Percentiles rank a stretch among this genome's conserved stretches.
phyloP scores from a whole-genome alignment of 2,329 filamentous ascomycete species.

The Metarhizium humberi region DNA sequence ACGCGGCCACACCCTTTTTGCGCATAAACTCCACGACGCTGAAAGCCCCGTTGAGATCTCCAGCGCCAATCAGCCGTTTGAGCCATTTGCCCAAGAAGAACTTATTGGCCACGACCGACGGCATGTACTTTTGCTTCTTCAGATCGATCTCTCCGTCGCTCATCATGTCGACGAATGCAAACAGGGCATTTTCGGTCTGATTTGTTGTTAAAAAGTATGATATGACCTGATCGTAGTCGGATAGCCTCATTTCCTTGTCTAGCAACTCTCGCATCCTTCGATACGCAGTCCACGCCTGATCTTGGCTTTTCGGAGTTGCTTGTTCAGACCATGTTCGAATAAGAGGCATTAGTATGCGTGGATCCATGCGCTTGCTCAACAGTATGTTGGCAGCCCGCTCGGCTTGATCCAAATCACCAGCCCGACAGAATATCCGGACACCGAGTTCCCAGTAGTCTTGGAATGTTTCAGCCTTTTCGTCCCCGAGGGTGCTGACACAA shows the following conservation, averaged over 20 bases:
- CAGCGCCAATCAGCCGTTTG: constrained; percentile 68
- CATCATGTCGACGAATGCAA: constrained; percentile 87
- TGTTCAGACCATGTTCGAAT: constrained; percentile 56
- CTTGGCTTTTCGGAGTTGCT: constrained; percentile 33
- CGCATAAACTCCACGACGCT: constrained; percentile 71
- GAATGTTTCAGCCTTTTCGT: constrained; percentile 33
- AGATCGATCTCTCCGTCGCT: constrained; percentile 46
- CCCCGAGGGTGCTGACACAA: constrained; percentile 42
- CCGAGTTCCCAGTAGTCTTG: constrained; percentile 55
- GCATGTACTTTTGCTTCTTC: constrained; percentile 32
- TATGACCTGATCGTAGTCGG: constrained; percentile 69
- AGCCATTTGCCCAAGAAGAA: constrained; percentile 87
- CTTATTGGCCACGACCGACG: constrained; percentile 51
- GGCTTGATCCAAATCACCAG: constrained; percentile 50
- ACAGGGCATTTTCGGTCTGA: constrained; percentile 57
- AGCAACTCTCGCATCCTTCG: constrained; percentile 52
- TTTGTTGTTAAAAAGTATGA: constrained; percentile 60
- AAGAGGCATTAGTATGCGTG: constrained; percentile 55
- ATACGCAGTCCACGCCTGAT: constrained; percentile 60
- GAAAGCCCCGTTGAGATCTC: constrained; percentile 60
- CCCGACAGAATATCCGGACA: constrained; percentile 51
- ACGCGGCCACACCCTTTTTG: constrained; percentile 54
- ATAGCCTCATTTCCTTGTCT: constrained; percentile 51
- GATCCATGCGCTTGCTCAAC: constrained; percentile 37
- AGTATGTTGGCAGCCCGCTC: constrained; percentile 46